phyloP scores from a whole-genome alignment of 345 rosid species.

The Gossypium bickii region DNA sequence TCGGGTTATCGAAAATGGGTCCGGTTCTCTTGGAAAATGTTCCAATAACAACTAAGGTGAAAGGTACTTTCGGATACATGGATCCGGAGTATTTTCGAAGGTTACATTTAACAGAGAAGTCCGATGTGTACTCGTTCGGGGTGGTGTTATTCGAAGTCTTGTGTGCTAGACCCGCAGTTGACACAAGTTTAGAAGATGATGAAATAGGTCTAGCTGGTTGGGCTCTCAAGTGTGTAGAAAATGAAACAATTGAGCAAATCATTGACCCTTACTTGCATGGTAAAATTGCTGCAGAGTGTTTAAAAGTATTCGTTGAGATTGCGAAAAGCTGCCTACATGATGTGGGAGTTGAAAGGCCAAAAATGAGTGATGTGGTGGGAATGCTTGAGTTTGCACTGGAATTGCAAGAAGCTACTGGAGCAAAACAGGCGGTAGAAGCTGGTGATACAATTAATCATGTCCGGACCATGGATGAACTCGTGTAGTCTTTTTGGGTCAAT shows the following conservation, averaged over 20 bases:
- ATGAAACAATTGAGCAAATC: constrained; percentile 13
- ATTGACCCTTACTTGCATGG: constrained; percentile 19
- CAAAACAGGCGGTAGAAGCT: too few species aligned
- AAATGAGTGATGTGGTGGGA: constrained; percentile 25
- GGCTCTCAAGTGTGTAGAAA: constrained; percentile 11
- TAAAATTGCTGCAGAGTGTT: constrained; percentile 8
- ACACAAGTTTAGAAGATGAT: not conserved
- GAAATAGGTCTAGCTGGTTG: constrained; percentile 17
- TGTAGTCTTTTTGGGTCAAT: too few species aligned
- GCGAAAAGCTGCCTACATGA: constrained; percentile 17
- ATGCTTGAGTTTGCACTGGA: not conserved
- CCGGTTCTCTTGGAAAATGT: constrained; percentile 1
- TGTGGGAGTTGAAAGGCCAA: constrained; percentile 15
- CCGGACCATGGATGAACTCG: too few species aligned
- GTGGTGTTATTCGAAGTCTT: constrained; percentile 26
- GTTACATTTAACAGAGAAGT: constrained; percentile 26
- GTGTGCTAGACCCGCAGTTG: constrained; percentile 19
- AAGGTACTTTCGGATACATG: constrained; percentile 28
- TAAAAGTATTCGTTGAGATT: constrained; percentile 13
- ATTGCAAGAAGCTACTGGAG: not conserved
- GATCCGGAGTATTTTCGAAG: constrained; percentile 25
- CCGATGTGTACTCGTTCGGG: constrained; percentile 31
- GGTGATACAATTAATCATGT: too few species aligned
- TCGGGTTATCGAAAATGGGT: constrained; percentile 25
- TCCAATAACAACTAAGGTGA: constrained; percentile 27